These are phyloP conservation scores for Paracoccidioides brasiliensis DNA, from an alignment of 2,329 filamentous ascomycete genomes.

Conservation along the genomic window DNA sequence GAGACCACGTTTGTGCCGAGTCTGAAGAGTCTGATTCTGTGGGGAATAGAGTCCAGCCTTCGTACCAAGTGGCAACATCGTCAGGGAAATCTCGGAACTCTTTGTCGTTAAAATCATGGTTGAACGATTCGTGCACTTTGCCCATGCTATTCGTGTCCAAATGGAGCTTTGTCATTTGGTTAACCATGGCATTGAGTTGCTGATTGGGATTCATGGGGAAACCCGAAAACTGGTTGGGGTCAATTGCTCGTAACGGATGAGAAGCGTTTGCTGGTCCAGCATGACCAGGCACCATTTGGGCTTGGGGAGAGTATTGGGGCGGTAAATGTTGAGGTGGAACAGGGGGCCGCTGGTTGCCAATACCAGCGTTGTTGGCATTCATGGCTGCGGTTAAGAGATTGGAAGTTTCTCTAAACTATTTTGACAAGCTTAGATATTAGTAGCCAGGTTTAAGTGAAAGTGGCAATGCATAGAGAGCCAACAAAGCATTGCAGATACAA, in stretches of 20 bases:
- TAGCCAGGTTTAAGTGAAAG: not conserved
- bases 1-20: conserved; percentile 20
- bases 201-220: not conserved
- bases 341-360: conserved; percentile 1
- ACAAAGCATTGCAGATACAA: not conserved
- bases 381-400: not conserved
- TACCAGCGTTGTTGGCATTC: not conserved
- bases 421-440: not conserved
- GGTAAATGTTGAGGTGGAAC: conserved; percentile 6
- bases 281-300: not conserved
- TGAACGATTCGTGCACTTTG: not conserved
- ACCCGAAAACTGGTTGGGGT: not conserved
- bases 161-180: conserved; percentile 6
- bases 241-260: not conserved
- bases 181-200: conserved; percentile 4
- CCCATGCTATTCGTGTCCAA: conserved; percentile 1
- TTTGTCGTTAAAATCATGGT: not conserved
- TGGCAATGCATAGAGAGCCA: not conserved
- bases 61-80: conserved; percentile 11
- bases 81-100: not conserved
- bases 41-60: conserved; percentile 26
- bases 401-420: not conserved
- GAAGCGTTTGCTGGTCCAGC: not conserved
- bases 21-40: conserved; percentile 18
- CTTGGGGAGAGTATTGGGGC: not conserved